Base-by-base conservation (phyloP, 768 basidiomycete species). In the Cantharellus anzutake region DNA sequence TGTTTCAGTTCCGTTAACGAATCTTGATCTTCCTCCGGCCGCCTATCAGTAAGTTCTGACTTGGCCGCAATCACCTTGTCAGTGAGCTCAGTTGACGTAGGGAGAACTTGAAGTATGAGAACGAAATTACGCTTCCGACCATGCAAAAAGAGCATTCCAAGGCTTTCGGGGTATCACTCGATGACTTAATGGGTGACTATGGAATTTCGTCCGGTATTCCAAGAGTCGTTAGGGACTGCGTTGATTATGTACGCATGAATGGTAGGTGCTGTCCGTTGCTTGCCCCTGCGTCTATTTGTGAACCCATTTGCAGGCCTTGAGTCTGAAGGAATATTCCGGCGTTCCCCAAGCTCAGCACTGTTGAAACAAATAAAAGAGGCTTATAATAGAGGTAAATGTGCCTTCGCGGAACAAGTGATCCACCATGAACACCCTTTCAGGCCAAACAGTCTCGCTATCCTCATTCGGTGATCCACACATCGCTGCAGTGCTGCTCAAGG, bases 171-270 rank as follows among this genome's bases (percentile, higher is more conserved):
- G 83, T 89, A 2, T 82, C 86, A 2, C 72, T 91, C 14, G 84
- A 86, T 66, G 83, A 87, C 39, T 66, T 89, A 29, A 90, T 91
- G 86, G 89, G 88, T 4, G 81, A 75, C 59, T 73, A 85, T 59
- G 87, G 87, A 4, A 86, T 88, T 71, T 88, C 84, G 65, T 83
- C 83, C 51, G 80, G 83, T 7, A 72, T 90, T n/a, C 89, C 89
- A 2, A 75, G 86, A 35, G 85, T 88, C 0, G 76, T 91, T 42
- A 81, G 76, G 64, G 88, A 92, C 64, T 78, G 79, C 20, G 82
- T 83, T 37, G 78, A 81, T 60, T 89, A 78, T 65, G 68, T 91
- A 7, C 76, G 84, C 20, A 80, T 80, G 42, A 76, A 75, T 60
- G 85, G 71, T 73, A 29, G 56, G 67, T 52, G 14, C 29, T 20